A percentile compares a stretch with the other conserved stretches of the same genome.
Evolutionary conservation across 805 yeast species (phyloP).

Genomic region (Komagataella populi): DNA sequence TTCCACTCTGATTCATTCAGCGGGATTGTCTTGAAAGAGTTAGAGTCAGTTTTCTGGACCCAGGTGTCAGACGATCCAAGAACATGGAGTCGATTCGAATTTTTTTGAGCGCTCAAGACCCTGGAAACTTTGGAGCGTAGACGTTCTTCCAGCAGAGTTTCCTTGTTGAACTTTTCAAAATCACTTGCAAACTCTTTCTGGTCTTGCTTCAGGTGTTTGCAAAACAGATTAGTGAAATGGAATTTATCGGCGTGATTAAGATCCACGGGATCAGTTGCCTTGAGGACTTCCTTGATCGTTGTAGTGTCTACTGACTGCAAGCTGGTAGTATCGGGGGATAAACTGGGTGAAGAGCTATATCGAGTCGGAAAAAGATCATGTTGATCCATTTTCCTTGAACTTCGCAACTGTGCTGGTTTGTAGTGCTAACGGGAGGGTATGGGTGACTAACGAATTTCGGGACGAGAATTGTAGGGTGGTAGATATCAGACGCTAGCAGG

Average conservation of each 20-base stretch:
- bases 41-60: neutral
- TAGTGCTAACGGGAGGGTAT: neutral
- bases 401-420: neutral
- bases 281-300: neutral
- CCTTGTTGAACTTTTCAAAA: constrained; percentile 14
- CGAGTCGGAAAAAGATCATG: neutral
- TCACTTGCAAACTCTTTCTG: constrained; percentile 9
- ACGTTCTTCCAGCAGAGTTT: constrained; percentile 5
- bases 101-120: neutral
- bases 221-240: constrained; percentile 12
- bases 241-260: constrained; percentile 3
- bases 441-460: neutral
- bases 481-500: neutral
- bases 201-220: constrained; percentile 4
- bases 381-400: neutral
- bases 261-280: neutral
- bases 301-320: neutral
- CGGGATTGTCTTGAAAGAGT: neutral
- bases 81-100: constrained; percentile 5
- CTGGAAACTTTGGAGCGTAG: neutral
- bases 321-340: neutral
- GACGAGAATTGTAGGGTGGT: neutral
- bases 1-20: constrained; percentile 11
- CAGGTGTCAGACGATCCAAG: neutral
- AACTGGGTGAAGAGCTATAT: neutral